Percentiles rank a stretch among this genome's conserved stretches.
phyloP scores from a whole-genome alignment of 2,329 filamentous ascomycete species.

The Teratosphaeria epicoccoides region DNA sequence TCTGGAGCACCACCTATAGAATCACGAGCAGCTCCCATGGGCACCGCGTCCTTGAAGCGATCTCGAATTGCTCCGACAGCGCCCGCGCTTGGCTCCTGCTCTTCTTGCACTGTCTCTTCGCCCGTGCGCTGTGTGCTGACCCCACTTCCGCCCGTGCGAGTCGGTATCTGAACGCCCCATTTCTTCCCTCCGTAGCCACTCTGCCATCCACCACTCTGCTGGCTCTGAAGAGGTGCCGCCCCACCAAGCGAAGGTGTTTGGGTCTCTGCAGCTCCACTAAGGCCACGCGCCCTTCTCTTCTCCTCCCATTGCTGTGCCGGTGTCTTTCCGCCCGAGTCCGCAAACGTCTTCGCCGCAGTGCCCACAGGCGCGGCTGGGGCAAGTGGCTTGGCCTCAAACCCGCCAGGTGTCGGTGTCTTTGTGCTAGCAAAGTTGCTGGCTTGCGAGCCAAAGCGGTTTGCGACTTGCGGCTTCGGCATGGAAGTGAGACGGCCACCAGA shows the following conservation, averaged over 20 bases:
- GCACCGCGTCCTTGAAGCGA: conserved; percentile 67
- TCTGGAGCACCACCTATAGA: conserved; percentile 33
- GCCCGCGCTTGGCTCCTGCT: conserved; percentile 41
- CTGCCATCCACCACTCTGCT: conserved; percentile 81
- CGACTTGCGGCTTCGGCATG: conserved; percentile 88
- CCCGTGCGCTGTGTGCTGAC: conserved; percentile 55
- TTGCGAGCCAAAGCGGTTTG: conserved; percentile 71
- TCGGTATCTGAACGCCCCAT: conserved; percentile 75
- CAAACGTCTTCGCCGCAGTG: conserved; percentile 81
- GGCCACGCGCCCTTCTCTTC: conserved; percentile 70
- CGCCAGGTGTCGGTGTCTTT: conserved; percentile 71
- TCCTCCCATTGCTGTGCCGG: conserved; percentile 96
- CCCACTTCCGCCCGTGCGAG: conserved; percentile 54
- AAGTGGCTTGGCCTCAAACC: conserved; percentile 51
- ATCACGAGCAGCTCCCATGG: conserved; percentile 50
- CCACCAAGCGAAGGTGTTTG: conserved; percentile 30
- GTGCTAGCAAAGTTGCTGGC: conserved; percentile 70
- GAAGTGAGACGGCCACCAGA: conserved; percentile 68
- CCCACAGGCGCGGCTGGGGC: conserved; percentile 55
- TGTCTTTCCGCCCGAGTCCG: conserved; percentile 88
- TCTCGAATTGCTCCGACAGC: conserved; percentile 68
- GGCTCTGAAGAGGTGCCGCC: conserved; percentile 47
- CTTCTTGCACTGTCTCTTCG: conserved; percentile 41
- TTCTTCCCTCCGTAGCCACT: conserved; percentile 83
- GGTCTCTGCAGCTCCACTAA: conserved; percentile 41